Base-by-base conservation (phyloP, 345 rosid species). In the Gossypium herbaceum region DNA sequence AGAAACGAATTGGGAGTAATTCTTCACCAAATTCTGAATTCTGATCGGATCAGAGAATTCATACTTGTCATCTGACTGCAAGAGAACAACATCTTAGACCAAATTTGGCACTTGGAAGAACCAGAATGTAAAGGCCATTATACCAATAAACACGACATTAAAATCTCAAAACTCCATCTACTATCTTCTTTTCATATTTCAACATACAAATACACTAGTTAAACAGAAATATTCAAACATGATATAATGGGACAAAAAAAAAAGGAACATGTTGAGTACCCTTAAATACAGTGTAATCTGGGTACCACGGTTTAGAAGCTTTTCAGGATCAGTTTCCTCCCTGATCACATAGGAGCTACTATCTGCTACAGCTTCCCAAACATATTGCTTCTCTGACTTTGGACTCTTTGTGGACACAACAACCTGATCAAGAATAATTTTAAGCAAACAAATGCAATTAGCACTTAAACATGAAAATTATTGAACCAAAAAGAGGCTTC, bases 391-490 rank as follows among this genome's bases (percentile, higher is more conserved):
- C 50, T 91, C 98, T 54, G 99, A 93, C 81, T 81, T 92, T 47
- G 99, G 98, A 86, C 97, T 95, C 79, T 91, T 95, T 12, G 99
- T 93, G 41, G 99, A 86, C 82, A 95, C 99, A 56, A 85, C 97
- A 70, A 95, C 89, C 99, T 95, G 83, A 56, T 74, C 43, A 57
- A 57, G 45, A 66, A 82, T n/a, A 76, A 9, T 24, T 71, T 34
- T 5, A 55, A 22, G 61, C 9, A 64, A 72, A 58, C 45, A 79
- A 60, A 27, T 57, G 39, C 69, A 39, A 68, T 45, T 54, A 79
- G 24, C 13, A 57, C 43, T 50, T 55, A 57, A 51, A 69, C 73
- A 10, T 62, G 50, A 70, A 44, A 3, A 29, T 24, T 0, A 52
- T 3, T 57, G 68, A 16, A 34, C 1, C 39, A 6, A 44, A 4